Base-by-base conservation (phyloP, 2,329 filamentous ascomycete species). In the Xylaria sp. region DNA sequence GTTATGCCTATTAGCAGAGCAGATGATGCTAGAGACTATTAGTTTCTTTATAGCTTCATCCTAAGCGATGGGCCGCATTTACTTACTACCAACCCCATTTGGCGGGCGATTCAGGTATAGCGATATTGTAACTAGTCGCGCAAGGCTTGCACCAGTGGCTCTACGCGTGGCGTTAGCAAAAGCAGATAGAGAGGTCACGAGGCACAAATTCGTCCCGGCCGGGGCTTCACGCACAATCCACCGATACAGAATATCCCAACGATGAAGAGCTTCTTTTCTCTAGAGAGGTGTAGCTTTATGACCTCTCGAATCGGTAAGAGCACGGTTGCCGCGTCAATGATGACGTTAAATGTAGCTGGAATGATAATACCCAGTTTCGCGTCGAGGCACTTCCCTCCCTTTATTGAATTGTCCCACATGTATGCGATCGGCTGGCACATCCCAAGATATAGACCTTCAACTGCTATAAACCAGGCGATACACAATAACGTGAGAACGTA, bases 371-470 rank as follows among this genome's bases (percentile, higher is more conserved):
- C 58, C 14, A 50, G 38, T 2, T 45, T 23, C 2, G 56, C 23
- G 11, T 1, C 54, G 38, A 68, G 52, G 37, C 66, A 68, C n/a
- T 50, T 43, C 5, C 64, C 61, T 5, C 28, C 58, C 1, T 28
- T 2, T 3, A 65, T 62, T 5, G 49, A 25, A 15, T 3, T 45
- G 40, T 68, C 43, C 66, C 66, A 68, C 38, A 25, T 49, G 35
- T 28, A 62, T 15, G 56, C n/a, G 31, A 67, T 61, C 2, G 66
- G 66, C 11, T 15, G 51, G 28, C 66, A 68, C 14, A 49, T 70
- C 0, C 73, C 75, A 14, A 75, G 75, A 11, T 81, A 69, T 14
- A 75, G 64, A 2, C 74, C 72, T 45, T 74, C 75, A 63, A 77
- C 70, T 43, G 78, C 73, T 0, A 72, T 66, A 15, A 78, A 68